phyloP scores from a whole-genome alignment of 805 yeast species.

The Myxozyma neglecta region DNA sequence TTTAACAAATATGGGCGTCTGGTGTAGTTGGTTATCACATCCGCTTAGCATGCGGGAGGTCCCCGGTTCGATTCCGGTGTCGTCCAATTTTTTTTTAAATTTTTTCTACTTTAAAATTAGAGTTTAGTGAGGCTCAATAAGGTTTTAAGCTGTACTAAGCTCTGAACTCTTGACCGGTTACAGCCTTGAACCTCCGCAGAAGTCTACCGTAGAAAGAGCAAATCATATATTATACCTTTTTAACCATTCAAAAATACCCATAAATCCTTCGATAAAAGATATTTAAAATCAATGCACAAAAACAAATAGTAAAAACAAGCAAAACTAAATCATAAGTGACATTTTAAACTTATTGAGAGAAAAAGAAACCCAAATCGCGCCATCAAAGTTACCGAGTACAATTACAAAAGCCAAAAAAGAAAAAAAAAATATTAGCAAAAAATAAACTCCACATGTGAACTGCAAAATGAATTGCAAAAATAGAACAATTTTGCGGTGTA shows the following conservation, averaged over 20 bases:
- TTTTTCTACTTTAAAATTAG: too few relatives aligned
- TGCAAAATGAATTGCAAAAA: background rate
- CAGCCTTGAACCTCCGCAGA: too few relatives aligned
- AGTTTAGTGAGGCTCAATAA: background rate
- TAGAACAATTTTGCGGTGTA: background rate
- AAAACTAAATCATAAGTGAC: background rate
- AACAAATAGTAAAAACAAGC: background rate
- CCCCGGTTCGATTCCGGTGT: conserved; percentile 38
- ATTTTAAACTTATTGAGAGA: background rate
- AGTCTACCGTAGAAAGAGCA: too few relatives aligned
- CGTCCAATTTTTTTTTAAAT: conserved; percentile 15
- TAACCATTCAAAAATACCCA: background rate
- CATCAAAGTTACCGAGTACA: background rate
- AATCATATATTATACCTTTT: background rate
- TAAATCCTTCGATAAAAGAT: background rate
- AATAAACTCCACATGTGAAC: background rate
- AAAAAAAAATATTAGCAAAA: background rate
- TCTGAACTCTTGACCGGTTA: too few relatives aligned
- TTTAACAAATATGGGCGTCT: conserved; percentile 30
- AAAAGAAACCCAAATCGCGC: background rate
- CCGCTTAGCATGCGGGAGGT: conserved; percentile 38
- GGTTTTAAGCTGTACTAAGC: too few relatives aligned
- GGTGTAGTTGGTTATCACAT: conserved; percentile 37
- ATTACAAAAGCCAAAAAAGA: background rate
- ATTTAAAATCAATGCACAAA: background rate